Percentiles rank a stretch among this genome's conserved stretches.
Conservation (phyloP, 495 filamentous ascomycete genomes). For the Zalerion maritima region DNA sequence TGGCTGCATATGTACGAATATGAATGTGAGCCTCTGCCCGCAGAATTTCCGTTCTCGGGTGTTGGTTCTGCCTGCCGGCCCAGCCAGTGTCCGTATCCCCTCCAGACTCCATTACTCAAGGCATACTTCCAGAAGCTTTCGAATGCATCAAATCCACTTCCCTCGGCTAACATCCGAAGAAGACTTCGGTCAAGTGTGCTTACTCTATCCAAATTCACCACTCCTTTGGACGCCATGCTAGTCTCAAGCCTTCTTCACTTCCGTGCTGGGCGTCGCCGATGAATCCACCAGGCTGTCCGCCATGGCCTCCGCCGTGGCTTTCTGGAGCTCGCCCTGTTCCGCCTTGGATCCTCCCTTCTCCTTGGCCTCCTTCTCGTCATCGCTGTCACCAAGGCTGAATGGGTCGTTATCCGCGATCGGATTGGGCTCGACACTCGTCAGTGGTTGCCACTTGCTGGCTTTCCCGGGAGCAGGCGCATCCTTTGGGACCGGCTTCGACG, state of each 20-base stretch:
- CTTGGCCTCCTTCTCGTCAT: conserved; percentile 79
- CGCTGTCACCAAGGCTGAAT: conserved; percentile 90
- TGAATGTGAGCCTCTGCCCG: too few species aligned
- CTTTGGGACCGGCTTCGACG: conserved; percentile 35
- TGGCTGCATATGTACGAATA: too few species aligned
- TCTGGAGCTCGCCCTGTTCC: conserved; percentile 44
- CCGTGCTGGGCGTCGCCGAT: conserved; percentile 11
- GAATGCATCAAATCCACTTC: too few species aligned
- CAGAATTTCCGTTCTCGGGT: too few species aligned
- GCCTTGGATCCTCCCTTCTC: conserved; percentile 27
- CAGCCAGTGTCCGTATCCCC: too few species aligned
- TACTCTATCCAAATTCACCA: too few species aligned
- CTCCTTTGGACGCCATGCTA: too few species aligned
- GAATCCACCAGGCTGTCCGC: conserved; percentile 31
- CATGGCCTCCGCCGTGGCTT: conserved; percentile 45
- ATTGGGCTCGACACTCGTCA: conserved; percentile 73
- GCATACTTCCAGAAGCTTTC: too few species aligned
- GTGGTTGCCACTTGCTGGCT: conserved; percentile 90
- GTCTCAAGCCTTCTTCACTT: conserved; percentile 11
- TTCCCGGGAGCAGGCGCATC: conserved; percentile 36
- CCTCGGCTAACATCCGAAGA: too few species aligned
- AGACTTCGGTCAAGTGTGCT: too few species aligned
- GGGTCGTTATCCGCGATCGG: conserved; percentile 87
- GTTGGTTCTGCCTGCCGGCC: too few species aligned
- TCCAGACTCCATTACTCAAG: too few species aligned